Conservation (phyloP, 371 early-diverging fungal genomes). For the Mucor saturninus region DNA sequence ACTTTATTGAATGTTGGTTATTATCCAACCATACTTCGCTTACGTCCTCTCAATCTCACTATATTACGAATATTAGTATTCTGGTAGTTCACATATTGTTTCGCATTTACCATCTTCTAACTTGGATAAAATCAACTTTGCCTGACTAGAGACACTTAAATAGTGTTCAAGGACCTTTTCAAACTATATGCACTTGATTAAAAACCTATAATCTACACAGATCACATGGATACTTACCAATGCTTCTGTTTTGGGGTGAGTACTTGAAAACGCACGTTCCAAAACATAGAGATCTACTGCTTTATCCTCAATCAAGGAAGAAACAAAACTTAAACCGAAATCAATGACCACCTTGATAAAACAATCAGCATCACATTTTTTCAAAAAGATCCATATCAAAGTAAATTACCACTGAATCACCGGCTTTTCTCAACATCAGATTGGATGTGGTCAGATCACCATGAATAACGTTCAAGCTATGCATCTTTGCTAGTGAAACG, state of each 20-base stretch:
- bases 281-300: constrained; percentile 99
- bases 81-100: neutral
- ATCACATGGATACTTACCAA: constrained; percentile 56
- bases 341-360: constrained; percentile 83
- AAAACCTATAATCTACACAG: neutral
- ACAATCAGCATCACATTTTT: neutral
- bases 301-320: constrained; percentile 94
- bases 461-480: constrained; percentile 89
- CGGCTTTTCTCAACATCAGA: constrained; percentile 72
- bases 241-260: constrained; percentile 82
- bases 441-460: constrained; percentile 99
- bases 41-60: constrained; percentile 91
- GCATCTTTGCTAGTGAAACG: constrained; percentile 78
- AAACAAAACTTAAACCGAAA: constrained; percentile 95
- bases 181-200: too few species aligned
- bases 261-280: constrained; percentile 92
- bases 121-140: constrained; percentile 66
- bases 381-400: neutral
- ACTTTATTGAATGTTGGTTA: neutral
- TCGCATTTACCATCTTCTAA: constrained; percentile 80
- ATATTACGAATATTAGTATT: neutral
- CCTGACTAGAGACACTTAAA: constrained; percentile 50
- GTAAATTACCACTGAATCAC: constrained; percentile 54
- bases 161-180: constrained; percentile 71
- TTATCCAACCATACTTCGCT: constrained; percentile 88